Conservation (phyloP, 768 basidiomycete species). For the Pulveroboletus sp. region DNA sequence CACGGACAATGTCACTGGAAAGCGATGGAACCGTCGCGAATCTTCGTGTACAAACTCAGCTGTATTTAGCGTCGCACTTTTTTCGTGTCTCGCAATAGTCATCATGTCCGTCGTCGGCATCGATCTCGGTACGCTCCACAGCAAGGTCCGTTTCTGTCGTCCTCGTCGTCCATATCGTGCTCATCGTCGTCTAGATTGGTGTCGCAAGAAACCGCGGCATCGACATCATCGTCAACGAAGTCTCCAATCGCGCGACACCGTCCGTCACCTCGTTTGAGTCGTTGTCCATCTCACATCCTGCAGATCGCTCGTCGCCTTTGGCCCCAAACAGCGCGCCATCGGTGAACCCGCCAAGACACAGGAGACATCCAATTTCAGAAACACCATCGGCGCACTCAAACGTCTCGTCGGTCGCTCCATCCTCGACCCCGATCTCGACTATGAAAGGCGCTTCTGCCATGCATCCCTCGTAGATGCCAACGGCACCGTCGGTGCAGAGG, state of each 20-base stretch:
- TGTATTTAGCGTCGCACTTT: slow-evolving; percentile 7
- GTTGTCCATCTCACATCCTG: slow-evolving; percentile 1
- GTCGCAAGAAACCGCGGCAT: slow-evolving; percentile 95
- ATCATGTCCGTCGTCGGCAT: slow-evolving; percentile 91
- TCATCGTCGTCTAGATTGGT: slow-evolving; percentile 62
- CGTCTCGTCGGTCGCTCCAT: slow-evolving; percentile 82
- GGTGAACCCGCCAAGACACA: slow-evolving; percentile 97
- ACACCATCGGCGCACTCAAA: slow-evolving; percentile 93
- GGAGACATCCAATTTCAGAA: slow-evolving; percentile 97
- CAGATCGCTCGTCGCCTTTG: slow-evolving; percentile 94
- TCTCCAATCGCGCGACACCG: slow-evolving; percentile 96
- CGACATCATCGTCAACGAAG: slow-evolving; percentile 98
- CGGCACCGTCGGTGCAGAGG: slow-evolving; percentile 84
- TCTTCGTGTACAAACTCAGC: slow-evolving; percentile 17
- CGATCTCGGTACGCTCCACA: slow-evolving; percentile 88
- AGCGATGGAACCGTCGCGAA: slow-evolving; percentile 27
- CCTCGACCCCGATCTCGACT: slow-evolving; percentile 75
- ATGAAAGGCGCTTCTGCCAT: slow-evolving; percentile 91
- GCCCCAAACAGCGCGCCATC: slow-evolving; percentile 84
- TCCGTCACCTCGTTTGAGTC: slow-evolving; percentile 40
- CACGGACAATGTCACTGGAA: too few relatives aligned
- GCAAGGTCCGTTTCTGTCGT: slow-evolving; percentile 53
- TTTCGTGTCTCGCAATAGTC: background rate
- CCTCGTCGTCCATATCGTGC: background rate
- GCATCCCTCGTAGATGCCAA: slow-evolving; percentile 81